Percentiles rank a stretch among this genome's conserved stretches.
These are phyloP conservation scores for Leucocoprinus sp. DNA, from an alignment of 768 basidiomycete species.

Conservation along the genomic window DNA sequence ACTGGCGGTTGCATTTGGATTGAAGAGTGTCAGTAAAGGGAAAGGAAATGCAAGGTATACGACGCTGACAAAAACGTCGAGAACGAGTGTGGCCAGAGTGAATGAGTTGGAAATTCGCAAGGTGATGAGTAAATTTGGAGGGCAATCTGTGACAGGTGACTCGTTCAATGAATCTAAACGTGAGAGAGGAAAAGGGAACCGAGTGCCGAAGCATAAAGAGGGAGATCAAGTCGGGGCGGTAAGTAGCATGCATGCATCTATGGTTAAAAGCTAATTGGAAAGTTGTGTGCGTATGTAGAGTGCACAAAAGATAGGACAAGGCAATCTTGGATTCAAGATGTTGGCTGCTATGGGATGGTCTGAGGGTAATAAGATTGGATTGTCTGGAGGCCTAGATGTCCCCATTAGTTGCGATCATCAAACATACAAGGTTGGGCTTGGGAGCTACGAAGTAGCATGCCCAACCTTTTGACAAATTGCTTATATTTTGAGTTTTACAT, in stretches of 20 bases:
- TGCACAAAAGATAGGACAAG: slow-evolving; percentile 71
- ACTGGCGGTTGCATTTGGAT: slow-evolving; percentile 66
- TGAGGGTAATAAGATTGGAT: slow-evolving; percentile 73
- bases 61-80: slow-evolving; percentile 61
- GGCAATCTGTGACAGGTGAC: slow-evolving; percentile 25
- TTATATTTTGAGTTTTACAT: too few relatives aligned
- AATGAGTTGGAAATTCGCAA: slow-evolving; percentile 54
- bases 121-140: slow-evolving; percentile 30
- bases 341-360: slow-evolving; percentile 88
- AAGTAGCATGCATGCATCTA: slow-evolving; percentile 13
- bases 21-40: slow-evolving; percentile 76
- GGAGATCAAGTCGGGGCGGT: slow-evolving; percentile 87
- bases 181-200: slow-evolving; percentile 15
- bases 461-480: too few relatives aligned
- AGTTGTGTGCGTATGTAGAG: slow-evolving; percentile 36
- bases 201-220: slow-evolving; percentile 52
- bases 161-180: slow-evolving; percentile 27
- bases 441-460: slow-evolving; percentile 54
- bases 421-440: slow-evolving; percentile 77
- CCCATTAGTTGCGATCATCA: slow-evolving; percentile 80
- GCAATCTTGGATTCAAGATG: slow-evolving; percentile 85
- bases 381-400: slow-evolving; percentile 56
- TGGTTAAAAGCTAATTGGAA: not conserved
- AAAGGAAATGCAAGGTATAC: slow-evolving; percentile 65
- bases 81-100: slow-evolving; percentile 39